Percentiles rank a stretch among this genome's conserved stretches.
phyloP scores from a whole-genome alignment of 768 basidiomycete species.

The Auricularia cornea region DNA sequence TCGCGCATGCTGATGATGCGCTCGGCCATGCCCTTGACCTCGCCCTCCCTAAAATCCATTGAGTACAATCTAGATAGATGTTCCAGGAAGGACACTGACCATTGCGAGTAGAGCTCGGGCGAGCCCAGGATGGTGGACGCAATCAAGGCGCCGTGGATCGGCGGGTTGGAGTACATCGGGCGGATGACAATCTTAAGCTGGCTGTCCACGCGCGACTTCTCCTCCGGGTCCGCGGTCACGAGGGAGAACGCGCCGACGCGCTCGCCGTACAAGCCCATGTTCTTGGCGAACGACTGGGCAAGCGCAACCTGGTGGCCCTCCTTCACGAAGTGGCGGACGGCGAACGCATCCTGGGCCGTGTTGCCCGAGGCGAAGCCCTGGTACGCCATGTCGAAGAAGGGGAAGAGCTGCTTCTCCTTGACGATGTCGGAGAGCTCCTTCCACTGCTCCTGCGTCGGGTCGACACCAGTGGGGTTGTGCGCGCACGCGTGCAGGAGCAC shows the following conservation, averaged over 20 bases:
- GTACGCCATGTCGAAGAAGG: conserved; percentile 99
- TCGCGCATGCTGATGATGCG: conserved; percentile 92
- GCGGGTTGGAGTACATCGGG: conserved; percentile 98
- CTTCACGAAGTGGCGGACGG: conserved; percentile 87
- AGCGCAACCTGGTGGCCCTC: conserved; percentile 87
- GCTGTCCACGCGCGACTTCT: conserved; percentile 81
- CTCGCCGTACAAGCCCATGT: conserved; percentile 98
- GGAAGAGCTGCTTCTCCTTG: conserved; percentile 85
- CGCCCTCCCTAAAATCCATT: conserved; percentile 44
- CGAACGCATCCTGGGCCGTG: conserved; percentile 85
- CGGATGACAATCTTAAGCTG: conserved; percentile 94
- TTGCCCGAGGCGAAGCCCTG: conserved; percentile 97
- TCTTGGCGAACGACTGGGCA: conserved; percentile 96
- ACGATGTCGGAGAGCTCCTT: conserved; percentile 77
- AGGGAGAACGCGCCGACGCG: conserved; percentile 96
- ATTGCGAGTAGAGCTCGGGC: conserved; percentile 67
- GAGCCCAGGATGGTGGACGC: conserved; percentile 77
- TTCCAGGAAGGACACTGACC: conserved; percentile 28
- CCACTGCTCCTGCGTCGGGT: conserved; percentile 93
- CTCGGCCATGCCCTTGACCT: conserved; percentile 93
- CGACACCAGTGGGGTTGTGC: conserved; percentile 98
- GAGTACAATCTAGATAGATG: neutral
- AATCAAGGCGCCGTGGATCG: conserved; percentile 80
- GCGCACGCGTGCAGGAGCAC: conserved; percentile 95
- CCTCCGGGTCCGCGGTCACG: conserved; percentile 55